A percentile compares a stretch with the other conserved stretches of the same genome.
Evolutionary conservation across 108 stramenopile species (phyloP).

Genomic region (Pseudonitzschia multiseries): DNA sequence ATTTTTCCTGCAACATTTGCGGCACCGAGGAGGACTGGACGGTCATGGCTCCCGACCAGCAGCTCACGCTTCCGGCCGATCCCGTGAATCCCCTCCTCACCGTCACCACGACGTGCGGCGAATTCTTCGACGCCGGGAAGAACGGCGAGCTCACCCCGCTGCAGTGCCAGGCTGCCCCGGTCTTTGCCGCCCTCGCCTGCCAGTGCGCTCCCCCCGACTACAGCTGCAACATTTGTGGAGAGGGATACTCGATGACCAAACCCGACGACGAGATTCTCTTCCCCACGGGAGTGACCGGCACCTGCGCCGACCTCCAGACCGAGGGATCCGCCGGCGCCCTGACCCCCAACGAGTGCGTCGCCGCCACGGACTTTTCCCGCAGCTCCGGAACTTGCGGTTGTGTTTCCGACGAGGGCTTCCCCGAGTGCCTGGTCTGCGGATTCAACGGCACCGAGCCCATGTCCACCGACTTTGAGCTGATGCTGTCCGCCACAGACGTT

Average conservation of each 20-base stretch:
- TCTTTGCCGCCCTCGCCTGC: neutral
- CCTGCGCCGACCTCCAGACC: constrained; percentile 1
- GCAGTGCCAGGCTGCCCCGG: constrained; percentile 2
- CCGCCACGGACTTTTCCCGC: neutral
- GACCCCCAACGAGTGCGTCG: neutral
- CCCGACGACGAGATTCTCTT: neutral
- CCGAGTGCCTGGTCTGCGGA: neutral
- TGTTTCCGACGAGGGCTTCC: neutral
- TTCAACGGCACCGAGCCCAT: neutral
- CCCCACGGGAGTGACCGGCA: neutral
- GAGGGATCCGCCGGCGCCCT: neutral
- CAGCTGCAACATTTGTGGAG: constrained; percentile 2
- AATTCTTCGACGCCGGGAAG: neutral
- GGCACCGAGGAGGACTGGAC: neutral
- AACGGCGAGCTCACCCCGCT: neutral
- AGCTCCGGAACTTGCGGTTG: neutral
- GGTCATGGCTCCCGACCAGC: neutral
- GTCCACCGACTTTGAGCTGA: neutral
- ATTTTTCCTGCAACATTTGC: neutral
- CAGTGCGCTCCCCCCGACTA: neutral
- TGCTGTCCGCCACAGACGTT: neutral
- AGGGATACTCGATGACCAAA: neutral
- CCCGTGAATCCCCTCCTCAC: neutral
- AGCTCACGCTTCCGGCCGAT: neutral
- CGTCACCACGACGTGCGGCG: neutral